Base-by-base conservation (phyloP, 495 filamentous ascomycete genomes). In the Aspergillus nidulans region DNA sequence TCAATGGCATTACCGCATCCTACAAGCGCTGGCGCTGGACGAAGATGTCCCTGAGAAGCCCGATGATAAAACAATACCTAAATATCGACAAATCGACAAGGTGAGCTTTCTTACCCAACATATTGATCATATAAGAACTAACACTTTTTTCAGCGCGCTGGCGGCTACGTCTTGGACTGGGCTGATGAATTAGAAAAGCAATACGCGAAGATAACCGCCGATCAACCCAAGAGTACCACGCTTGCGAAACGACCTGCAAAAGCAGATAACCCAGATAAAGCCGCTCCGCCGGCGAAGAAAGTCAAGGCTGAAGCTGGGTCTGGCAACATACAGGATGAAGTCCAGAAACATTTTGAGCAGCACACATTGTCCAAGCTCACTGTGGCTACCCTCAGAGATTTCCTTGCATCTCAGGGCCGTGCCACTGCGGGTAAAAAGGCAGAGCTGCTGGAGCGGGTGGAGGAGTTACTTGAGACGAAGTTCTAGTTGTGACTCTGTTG, bases 1-100 rank as follows among this genome's bases (percentile, higher is more conserved):
- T 49, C 95, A 99, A 76, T 99, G 95, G 95, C 92, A 96, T 69
- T 99, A 97, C 72, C 86, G 85, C 42, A 92, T 97, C 39, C 74
- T 99, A 4, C 95, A 99, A 68, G 90, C 89, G 5, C 79, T 96
- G 42, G 95, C 95, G 1, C 70, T 99, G 12, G 91, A 96, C 26
- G 95, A 99, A 64, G 94, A 97, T 45, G 67, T 92, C 18, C 95
- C 95, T 1, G 86, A 88, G 24, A 75, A 80, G 42, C 79, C 85
- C 1, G 85, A 92, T 28, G 95, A 99, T 63, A 86, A 87, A 49
- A 97, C 92, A 0, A 59, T 88, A 1, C 95, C 95, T 0, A 92
- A 87, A 58, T 91, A 88, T 68, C 76, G 73, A 52, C 84, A 89
- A 56, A 96, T 98, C 39, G 79, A 94, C 66, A 97, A 95, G 68